phyloP scores from a whole-genome alignment of 2,329 filamentous ascomycete genomes.

The Penicillium sp. region DNA sequence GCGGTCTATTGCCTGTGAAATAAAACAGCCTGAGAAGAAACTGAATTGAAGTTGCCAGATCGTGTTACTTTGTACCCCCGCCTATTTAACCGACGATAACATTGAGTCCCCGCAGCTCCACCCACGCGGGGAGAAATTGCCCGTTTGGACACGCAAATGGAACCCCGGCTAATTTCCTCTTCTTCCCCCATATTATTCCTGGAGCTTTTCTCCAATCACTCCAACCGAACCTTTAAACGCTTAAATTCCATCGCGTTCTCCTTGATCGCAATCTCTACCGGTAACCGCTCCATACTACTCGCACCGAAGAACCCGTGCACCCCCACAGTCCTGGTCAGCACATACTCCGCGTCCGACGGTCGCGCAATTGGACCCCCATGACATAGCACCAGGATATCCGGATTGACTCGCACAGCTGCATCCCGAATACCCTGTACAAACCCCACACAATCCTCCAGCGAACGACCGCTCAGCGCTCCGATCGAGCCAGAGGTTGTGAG shows the following conservation, averaged over 20 bases:
- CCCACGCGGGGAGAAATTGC: constrained; percentile 28
- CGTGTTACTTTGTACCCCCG: constrained; percentile 9
- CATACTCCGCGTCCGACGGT: constrained; percentile 63
- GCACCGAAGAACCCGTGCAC: constrained; percentile 73
- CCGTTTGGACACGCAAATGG: constrained; percentile 16
- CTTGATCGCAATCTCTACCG: constrained; percentile 66
- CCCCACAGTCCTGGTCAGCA: constrained; percentile 60
- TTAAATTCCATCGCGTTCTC: constrained; percentile 59
- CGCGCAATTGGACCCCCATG: constrained; percentile 69
- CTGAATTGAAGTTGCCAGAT: neutral
- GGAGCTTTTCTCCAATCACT: constrained; percentile 6
- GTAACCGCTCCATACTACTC: constrained; percentile 67
- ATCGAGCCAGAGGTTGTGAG: constrained; percentile 66
- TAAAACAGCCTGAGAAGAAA: constrained; percentile 9
- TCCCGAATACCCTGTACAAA: constrained; percentile 65
- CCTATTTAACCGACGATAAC: constrained; percentile 18
- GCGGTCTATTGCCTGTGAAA: neutral
- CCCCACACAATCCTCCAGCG: constrained; percentile 63
- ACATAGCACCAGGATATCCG: constrained; percentile 66
- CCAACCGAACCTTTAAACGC: constrained; percentile 28
- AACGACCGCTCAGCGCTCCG: constrained; percentile 62
- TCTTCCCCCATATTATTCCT: neutral
- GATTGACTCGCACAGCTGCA: constrained; percentile 56
- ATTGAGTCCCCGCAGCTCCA: constrained; percentile 10
- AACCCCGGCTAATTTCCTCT: constrained; percentile 11